Conservation (phyloP, 1,139 yeast genomes). For the Maudiozyma humilis region DNA sequence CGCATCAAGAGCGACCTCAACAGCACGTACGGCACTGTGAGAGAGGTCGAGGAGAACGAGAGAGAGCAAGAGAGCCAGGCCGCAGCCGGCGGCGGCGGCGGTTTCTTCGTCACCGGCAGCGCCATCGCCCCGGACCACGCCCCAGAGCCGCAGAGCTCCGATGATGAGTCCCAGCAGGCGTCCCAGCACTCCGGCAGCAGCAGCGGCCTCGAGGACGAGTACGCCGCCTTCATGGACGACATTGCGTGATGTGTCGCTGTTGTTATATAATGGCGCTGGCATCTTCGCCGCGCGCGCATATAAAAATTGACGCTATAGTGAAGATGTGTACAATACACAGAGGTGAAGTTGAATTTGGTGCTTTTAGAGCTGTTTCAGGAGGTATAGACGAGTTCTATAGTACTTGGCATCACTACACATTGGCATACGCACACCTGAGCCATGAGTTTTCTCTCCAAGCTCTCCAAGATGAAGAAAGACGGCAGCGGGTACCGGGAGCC, state of each 20-base stretch:
- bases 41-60: constrained; percentile 12
- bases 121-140: constrained; percentile 1
- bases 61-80: constrained; percentile 9
- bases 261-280: no score
- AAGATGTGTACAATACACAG: not conserved
- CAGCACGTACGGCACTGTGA: constrained; percentile 53
- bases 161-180: not conserved
- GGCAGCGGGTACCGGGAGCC: not conserved
- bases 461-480: constrained; percentile 18
- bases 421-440: no score
- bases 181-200: not conserved
- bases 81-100: constrained; percentile 17
- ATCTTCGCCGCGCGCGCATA: no score
- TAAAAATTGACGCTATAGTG: no score
- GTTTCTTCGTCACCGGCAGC: constrained; percentile 15
- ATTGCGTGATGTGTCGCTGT: constrained; percentile 3
- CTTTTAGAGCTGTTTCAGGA: not conserved
- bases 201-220: constrained; percentile 19
- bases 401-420: no score
- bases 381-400: no score
- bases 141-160: not conserved
- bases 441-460: constrained; percentile 25
- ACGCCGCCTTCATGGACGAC: constrained; percentile 23
- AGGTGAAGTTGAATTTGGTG: not conserved
- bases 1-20: constrained; percentile 65